Base-by-base conservation (phyloP, 345 rosid species). In the Moricandia moricandioides region DNA sequence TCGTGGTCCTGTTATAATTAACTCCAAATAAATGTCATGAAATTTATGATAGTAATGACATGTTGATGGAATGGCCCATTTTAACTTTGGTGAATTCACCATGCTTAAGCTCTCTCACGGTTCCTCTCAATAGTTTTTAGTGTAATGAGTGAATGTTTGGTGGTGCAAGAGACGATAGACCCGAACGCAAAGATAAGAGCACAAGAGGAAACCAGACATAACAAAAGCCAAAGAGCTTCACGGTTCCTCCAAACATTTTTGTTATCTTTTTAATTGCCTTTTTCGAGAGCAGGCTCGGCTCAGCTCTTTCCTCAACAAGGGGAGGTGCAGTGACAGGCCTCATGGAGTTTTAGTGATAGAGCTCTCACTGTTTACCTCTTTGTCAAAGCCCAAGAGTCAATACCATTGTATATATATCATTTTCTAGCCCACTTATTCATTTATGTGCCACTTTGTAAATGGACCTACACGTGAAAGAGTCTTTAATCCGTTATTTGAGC, bases 141-240 rank as follows among this genome's bases (percentile, higher is more conserved):
- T 8, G 27, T 30, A 45, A 69, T 16, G 52, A 49, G 18, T 58
- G 67, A 14, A 65, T 55, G 39, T 17, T 78, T 91, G 98, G 97
- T 95, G 80, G 98, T 95, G 34, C 97, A 95, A 81, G 97, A 95
- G 78, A 88, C 97, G 8, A 95, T 95, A 5, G 99, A 95, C 71
- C 91, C 98, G 1, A 89, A 88, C 73, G 97, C 99, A 33, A 90
- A 78, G 82, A 95, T 95, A 33, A 33, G 99, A 90, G 88, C 86
- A 95, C 91, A 95, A 95, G 90, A 95, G 99, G 83, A 95, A 95
- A 82, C 99, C 99, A 26, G 97, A 95, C 65, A 95, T 95, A 60
- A 80, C 92, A 21, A 90, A 70, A 77, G 99, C 99, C 7, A 95
- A 95, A 72, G 96, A 92, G 51, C 87, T 81, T 7, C 92, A 92